Conservation (phyloP, 2,329 filamentous ascomycete species). For the Madurella fahalii region DNA sequence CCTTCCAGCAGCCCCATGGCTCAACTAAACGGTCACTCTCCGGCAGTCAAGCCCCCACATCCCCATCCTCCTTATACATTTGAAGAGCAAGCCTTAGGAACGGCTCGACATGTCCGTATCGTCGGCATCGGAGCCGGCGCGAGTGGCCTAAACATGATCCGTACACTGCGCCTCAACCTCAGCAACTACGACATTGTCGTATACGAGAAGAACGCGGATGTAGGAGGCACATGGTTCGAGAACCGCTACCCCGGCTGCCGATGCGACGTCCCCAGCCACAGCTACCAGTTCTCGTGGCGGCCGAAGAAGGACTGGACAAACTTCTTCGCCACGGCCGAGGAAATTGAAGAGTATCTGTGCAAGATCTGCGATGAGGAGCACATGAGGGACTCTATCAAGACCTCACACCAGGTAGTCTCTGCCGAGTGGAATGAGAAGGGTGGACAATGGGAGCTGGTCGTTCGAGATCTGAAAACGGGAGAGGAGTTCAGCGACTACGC, state of each 20-base stretch:
- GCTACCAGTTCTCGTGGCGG: conserved; percentile 60
- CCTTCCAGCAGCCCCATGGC: conserved; percentile 12
- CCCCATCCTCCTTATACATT: conserved; percentile 30
- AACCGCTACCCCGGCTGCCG: conserved; percentile 56
- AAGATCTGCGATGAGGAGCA: conserved; percentile 45
- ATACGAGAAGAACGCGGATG: conserved; percentile 53
- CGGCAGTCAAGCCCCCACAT: conserved; percentile 2
- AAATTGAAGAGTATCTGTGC: conserved; percentile 54
- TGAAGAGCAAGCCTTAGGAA: conserved; percentile 36
- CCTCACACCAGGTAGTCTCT: conserved; percentile 38
- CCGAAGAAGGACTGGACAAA: conserved; percentile 57
- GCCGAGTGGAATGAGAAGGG: conserved; percentile 44
- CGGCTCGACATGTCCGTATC: conserved; percentile 39
- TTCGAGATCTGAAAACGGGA: conserved; percentile 37
- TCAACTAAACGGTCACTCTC: conserved; percentile 7
- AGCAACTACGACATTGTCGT: conserved; percentile 43
- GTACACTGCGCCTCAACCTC: conserved; percentile 41
- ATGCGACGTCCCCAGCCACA: conserved; percentile 56
- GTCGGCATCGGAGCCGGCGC: conserved; percentile 43
- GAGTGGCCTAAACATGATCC: conserved; percentile 43
- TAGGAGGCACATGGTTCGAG: conserved; percentile 57
- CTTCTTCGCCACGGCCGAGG: conserved; percentile 51
- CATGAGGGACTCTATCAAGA: conserved; percentile 43
- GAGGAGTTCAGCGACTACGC: conserved; percentile 42
- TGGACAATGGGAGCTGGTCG: conserved; percentile 40